Base-by-base conservation (phyloP, 257 asterid species). In the Mitragyna speciosa region DNA sequence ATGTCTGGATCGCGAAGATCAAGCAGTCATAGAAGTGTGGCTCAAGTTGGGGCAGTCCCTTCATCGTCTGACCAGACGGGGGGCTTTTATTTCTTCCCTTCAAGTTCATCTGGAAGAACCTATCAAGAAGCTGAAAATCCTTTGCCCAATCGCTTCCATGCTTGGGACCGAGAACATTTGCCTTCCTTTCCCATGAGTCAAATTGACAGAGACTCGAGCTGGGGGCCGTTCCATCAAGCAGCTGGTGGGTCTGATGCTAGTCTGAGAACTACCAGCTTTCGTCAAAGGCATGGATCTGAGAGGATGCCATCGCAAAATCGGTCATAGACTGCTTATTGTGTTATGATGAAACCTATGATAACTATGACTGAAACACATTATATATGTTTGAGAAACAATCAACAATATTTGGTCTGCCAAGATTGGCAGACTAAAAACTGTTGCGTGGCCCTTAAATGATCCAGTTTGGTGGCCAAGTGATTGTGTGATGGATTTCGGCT, bases 301-400 rank as follows among this genome's bases (percentile, higher is more conserved):
- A 90, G 97, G 88, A 85, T 84, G 92, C 94, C 94, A 65, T 89
- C 93, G 28, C 96, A 91, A 81, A 87, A 89, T 76, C 91, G 92
- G 87, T 86, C 85, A 83, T 90, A 87, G 86, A 80, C 61, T 81
- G 70, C 49, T 78, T 70, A 26, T 79, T 78, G 39, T 79, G 78
- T 83, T 78, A 41, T 82, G 82, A 76, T 77, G 82, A 75, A 83
- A 84, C 79, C 83, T 26, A 79, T 76, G 90, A 86, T 77, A 78
- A 59, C 85, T 83, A 76, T 88, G 89, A 80, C 86, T 75, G 87
- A 76, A 83, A 83, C 81, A 31, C 49, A 36, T 73, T 78, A 83
- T 80, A 54, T 91, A 78, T 86, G 91, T 88, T 86, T 90, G 87
- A 84, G 89, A 81, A 83, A 87, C 84, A 58, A 72, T 87, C 76